A percentile compares a stretch with the other conserved stretches of the same genome.
phyloP scores from a whole-genome alignment of 257 asterid genomes.

The Lantana camara region DNA sequence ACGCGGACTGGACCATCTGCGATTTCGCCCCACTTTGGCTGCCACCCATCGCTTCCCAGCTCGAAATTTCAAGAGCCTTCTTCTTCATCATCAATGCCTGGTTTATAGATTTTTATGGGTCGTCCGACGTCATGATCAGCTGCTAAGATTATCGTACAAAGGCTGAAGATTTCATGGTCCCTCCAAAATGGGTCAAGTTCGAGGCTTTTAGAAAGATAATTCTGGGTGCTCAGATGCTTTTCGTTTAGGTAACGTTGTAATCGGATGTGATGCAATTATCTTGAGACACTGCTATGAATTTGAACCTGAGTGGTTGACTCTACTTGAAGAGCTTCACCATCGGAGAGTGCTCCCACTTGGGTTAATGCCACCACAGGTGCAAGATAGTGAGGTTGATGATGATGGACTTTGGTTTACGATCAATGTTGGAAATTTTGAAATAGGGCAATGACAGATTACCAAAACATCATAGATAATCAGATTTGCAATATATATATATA shows the following conservation, averaged over 20 bases:
- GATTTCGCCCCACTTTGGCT: constrained; percentile 34
- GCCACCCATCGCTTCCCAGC: constrained; percentile 32
- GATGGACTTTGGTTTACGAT: constrained; percentile 34
- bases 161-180: constrained; percentile 39
- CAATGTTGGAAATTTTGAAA: no score
- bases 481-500: no score
- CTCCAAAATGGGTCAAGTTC: constrained; percentile 41
- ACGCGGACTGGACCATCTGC: constrained; percentile 31
- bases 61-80: constrained; percentile 25
- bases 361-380: constrained; percentile 40
- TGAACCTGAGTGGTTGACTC: constrained; percentile 39
- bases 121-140: constrained; percentile 4
- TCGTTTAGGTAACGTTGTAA: constrained; percentile 24
- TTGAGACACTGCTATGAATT: constrained; percentile 38
- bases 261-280: constrained; percentile 29
- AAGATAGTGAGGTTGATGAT: neutral
- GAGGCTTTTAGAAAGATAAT: neutral
- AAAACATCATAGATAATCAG: no score
- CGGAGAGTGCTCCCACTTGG: constrained; percentile 36
- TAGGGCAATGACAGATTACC: no score
- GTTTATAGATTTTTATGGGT: constrained; percentile 18
- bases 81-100: constrained; percentile 22
- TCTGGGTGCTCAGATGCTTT: constrained; percentile 38
- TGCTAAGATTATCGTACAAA: constrained; percentile 26
- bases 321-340: constrained; percentile 31